Evolutionary conservation across 345 rosid genomes (phyloP), one percentile per base, ranked within the genome.

Genomic region (Ceriops zippeliana): DNA sequence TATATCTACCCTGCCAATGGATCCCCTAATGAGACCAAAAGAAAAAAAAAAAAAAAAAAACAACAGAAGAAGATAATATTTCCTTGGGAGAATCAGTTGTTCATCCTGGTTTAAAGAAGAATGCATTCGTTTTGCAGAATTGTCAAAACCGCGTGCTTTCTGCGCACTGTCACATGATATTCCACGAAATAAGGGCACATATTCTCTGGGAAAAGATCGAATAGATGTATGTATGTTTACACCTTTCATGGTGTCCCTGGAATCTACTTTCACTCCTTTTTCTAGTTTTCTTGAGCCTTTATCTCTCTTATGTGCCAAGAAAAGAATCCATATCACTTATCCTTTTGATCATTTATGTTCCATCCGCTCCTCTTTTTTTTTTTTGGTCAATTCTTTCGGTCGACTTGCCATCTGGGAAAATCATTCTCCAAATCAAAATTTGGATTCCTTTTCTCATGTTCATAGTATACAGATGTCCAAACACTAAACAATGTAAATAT

Each of bases 321-420:
- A 69, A 75, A 32, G 75, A 76, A 80, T 73, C 80, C 61, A 62
- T 61, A 38, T 52, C 67, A 26, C 34, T 42, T 22, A 19, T 38
- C 2, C 17, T 11, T 22, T 19, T 59, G 17, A 13, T 9, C 68
- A 19, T 49, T 63, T 15, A 13, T 11, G 19, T 42, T 42, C 17
- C 9, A 24, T 11, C 59, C 13, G 59, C 24, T 56, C 16, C 27
- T 34, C 24, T 24, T 24, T n/a, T 54, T 53, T 53, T 53, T 53
- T 24, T 24, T 24, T 1, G 26, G 26, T 24, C n/a, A 53, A 53
- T 11, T 11, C 4, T 22, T 30, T 52, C 62, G 9, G 34, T 19
- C 26, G 20, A 52, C 35, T 61, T 58, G 52, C 63, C 26, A 73
- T 72, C 58, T 74, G 65, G 71, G 63, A 71, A 64, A 42, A 34